Evolutionary conservation across 2,329 filamentous ascomycete genomes (phyloP).

Genomic region (Botrytis porri): DNA sequence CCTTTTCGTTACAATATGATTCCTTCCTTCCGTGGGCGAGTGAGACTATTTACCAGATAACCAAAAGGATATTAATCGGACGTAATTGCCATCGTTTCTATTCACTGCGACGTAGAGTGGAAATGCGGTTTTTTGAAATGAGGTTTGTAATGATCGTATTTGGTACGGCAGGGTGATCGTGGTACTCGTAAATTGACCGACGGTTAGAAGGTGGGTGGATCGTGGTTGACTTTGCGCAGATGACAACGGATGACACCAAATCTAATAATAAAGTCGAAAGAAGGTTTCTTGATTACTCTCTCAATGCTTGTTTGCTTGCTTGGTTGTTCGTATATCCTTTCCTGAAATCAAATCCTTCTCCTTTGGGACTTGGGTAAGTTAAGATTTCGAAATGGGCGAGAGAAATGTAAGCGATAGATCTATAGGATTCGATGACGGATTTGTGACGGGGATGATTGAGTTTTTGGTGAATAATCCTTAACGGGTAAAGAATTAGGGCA

Average conservation of each 20-base stretch:
- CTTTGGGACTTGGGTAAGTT: not conserved
- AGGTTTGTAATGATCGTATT: not conserved
- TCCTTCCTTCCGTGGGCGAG: not conserved
- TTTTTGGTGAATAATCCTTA: not conserved
- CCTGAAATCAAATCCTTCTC: not conserved
- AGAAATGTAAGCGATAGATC: not conserved
- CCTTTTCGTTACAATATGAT: not conserved
- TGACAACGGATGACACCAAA: not conserved
- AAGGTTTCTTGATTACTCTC: not conserved
- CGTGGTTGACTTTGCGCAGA: constrained; percentile 6
- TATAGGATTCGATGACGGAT: not conserved
- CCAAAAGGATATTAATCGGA: not conserved
- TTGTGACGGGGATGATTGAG: not conserved
- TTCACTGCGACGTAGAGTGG: not conserved
- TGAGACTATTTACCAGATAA: not conserved
- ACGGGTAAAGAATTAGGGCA: not conserved
- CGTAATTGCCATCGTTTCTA: not conserved
- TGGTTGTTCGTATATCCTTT: not conserved
- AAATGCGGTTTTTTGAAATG: not conserved
- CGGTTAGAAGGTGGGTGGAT: constrained; percentile 11
- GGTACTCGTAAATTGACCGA: not conserved
- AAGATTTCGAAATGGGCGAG: not conserved
- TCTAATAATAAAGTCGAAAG: not conserved
- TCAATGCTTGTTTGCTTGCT: not conserved
- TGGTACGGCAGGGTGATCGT: constrained; percentile 6